Conservation (phyloP, 2,329 filamentous ascomycete species). For the Cladophialophora carrionii region DNA sequence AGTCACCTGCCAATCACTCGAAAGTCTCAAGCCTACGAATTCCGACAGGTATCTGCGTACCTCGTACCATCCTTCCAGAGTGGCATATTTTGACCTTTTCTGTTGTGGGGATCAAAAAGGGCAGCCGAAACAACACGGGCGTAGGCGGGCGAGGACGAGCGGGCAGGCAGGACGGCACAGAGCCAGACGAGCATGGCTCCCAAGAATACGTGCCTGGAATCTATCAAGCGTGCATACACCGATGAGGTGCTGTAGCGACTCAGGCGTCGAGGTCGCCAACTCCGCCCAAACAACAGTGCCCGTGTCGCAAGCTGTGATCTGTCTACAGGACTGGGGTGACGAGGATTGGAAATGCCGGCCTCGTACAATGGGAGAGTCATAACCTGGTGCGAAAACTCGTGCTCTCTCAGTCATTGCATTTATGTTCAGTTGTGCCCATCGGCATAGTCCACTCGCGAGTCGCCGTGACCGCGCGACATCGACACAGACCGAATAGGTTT, state of each 20-base stretch:
- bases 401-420: background rate
- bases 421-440: background rate
- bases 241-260: background rate
- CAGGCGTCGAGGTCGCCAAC: background rate
- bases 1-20: too few relatives aligned
- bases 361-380: background rate
- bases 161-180: background rate
- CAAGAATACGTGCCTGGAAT: background rate
- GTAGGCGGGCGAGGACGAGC: too few relatives aligned
- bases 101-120: background rate
- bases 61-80: background rate
- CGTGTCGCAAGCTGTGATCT: too few relatives aligned
- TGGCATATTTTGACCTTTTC: background rate
- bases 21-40: background rate
- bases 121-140: background rate
- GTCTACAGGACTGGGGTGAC: background rate
- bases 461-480: background rate
- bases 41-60: background rate
- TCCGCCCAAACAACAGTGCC: background rate
- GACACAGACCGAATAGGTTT: too few relatives aligned
- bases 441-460: background rate
- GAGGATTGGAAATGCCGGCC: background rate
- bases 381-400: background rate
- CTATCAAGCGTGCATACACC: background rate
- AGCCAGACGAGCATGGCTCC: background rate